Conservation (phyloP, 148 eudicot species). For the Simmondsia chinensis region DNA sequence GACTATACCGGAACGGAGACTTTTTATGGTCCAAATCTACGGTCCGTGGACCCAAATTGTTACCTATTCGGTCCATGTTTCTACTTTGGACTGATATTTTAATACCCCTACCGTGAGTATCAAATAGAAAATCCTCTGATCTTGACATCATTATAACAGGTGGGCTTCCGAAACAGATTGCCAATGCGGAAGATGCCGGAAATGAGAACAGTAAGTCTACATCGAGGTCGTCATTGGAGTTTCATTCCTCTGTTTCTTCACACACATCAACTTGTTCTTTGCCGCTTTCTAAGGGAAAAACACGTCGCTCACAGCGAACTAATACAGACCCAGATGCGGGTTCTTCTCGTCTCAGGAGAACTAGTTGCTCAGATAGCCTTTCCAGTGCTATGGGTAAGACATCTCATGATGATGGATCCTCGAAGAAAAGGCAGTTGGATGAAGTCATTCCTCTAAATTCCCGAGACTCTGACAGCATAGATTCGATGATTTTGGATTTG, state of each 20-base stretch:
- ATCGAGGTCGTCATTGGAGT: slow-evolving; percentile 24
- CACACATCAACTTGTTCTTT: slow-evolving; percentile 30
- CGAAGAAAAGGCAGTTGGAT: slow-evolving; percentile 17
- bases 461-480: slow-evolving; percentile 30
- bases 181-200: slow-evolving; percentile 11
- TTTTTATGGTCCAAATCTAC: no score
- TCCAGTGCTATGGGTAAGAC: slow-evolving; percentile 25
- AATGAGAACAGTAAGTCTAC: slow-evolving; percentile 13
- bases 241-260: slow-evolving; percentile 23
- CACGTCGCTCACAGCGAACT: slow-evolving; percentile 2
- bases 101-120: no score
- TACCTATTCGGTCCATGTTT: no score
- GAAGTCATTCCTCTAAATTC: slow-evolving; percentile 30
- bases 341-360: slow-evolving; percentile 12
- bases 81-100: no score
- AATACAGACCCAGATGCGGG: slow-evolving; percentile 10
- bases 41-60: no score
- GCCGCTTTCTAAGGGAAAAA: slow-evolving; percentile 16
- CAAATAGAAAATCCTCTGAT: no score
- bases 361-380: slow-evolving; percentile 30
- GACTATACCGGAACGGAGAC: no score
- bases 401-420: slow-evolving; percentile 15
- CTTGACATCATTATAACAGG: no score
- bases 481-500: slow-evolving; percentile 43
- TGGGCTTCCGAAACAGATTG: slow-evolving; percentile 3